Base-by-base conservation (phyloP, 352 stramenopile species). In the Pythium chondricola region DNA sequence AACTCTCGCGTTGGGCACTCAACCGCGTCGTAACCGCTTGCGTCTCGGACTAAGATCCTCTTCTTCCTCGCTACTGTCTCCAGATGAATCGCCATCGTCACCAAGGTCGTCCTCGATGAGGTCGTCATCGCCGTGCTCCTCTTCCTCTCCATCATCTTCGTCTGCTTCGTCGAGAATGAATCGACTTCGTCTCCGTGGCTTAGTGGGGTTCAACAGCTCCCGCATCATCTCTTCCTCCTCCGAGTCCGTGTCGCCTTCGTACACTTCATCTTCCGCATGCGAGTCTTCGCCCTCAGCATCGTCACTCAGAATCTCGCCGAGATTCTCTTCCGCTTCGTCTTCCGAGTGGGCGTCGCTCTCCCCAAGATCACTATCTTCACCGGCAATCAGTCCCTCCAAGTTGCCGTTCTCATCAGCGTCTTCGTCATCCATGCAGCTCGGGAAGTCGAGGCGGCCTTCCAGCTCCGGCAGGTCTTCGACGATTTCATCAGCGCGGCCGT, bases 81-180 rank as follows among this genome's bases (percentile, higher is more conserved):
- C 39, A 9, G 45, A 56, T 2, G 41, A 52, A 14, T 33, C 24
- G 20, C 57, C 43, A 5, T 52, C 38, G 2, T 50, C 50, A 20
- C 67, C 56, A 16, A 65, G 48, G 8, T 61, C 50, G 3, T 61
- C 51, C 0, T 71, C 55, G 18, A 73, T 66, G 6, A 53, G 2
- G 38, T 57, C 52, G 29, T 86, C 60, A 17, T 63, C 51, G 25
- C 65, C 45, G 30, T 46, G 44, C 7, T 65, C 48, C 7, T 61
- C 67, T 0, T 82, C 69, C 0, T 72, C 67, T 22, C 82, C 67
- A 35, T 88, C 78, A 8, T 72, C 74, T 46, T 88, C 74, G 42
- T 86, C 75, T 0, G 72, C 83, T 42, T 94, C 83, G 33, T 94
- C 80, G 42, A 91, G 54, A 43, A 94, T 80, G 58, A 91, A 94